Percentiles rank a stretch among this genome's conserved stretches.
Evolutionary conservation across 2,329 filamentous ascomycete species (phyloP).

Genomic region (Ophiosphaerella narmari): DNA sequence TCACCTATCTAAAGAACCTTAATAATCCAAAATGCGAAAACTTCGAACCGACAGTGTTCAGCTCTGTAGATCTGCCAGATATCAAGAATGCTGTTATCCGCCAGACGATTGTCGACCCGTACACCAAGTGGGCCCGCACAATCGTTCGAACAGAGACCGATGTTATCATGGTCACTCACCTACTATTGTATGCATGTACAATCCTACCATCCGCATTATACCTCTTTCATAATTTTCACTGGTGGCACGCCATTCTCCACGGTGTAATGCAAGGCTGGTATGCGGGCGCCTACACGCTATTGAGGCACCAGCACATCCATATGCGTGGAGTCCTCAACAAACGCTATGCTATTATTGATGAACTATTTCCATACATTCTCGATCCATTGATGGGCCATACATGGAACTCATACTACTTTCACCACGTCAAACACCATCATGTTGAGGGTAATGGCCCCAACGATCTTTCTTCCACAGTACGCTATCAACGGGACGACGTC

Average conservation of each 20-base stretch:
- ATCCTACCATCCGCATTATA: constrained; percentile 70
- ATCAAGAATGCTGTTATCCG: constrained; percentile 46
- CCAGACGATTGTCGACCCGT: constrained; percentile 61
- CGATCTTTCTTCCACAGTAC: constrained; percentile 75
- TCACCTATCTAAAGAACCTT: constrained; percentile 53
- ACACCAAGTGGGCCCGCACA: constrained; percentile 59
- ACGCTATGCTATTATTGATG: constrained; percentile 62
- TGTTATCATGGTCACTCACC: constrained; percentile 77
- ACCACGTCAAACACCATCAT: constrained; percentile 86
- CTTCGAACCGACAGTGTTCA: constrained; percentile 62
- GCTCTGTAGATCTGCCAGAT: constrained; percentile 56
- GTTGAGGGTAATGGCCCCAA: constrained; percentile 79
- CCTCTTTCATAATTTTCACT: constrained; percentile 70
- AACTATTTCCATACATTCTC: constrained; percentile 71
- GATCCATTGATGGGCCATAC: constrained; percentile 82
- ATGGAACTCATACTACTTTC: constrained; percentile 84
- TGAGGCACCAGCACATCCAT: constrained; percentile 87
- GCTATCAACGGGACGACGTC: constrained; percentile 73
- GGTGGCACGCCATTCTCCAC: constrained; percentile 69
- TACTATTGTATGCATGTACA: constrained; percentile 72
- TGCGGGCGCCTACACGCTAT: constrained; percentile 74
- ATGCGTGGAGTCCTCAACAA: constrained; percentile 69
- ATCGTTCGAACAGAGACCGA: constrained; percentile 71
- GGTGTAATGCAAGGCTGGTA: constrained; percentile 69
- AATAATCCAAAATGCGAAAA: constrained; percentile 55